These are phyloP conservation scores for Kwoniella heveanensis DNA, from an alignment of 768 basidiomycete species.

Conservation along the genomic window DNA sequence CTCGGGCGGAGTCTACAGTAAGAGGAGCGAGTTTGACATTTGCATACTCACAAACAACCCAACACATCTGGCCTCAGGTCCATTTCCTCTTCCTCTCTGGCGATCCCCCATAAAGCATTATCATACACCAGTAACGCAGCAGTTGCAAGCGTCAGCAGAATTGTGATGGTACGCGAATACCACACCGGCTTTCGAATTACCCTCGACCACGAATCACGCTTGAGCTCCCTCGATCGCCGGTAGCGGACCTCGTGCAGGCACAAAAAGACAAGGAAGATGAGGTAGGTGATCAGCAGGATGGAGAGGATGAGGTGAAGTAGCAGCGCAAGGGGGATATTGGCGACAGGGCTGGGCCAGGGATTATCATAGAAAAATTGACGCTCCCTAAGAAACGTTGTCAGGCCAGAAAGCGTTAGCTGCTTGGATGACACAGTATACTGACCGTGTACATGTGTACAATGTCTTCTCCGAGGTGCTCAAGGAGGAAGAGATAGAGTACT, in stretches of 20 bases:
- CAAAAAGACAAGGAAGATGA: slow-evolving; percentile 11
- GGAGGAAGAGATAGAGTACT: too few relatives aligned
- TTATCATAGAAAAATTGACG: slow-evolving; percentile 13
- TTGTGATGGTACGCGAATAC: slow-evolving; percentile 4
- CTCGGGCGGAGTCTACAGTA: too few relatives aligned
- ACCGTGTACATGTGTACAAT: too few relatives aligned
- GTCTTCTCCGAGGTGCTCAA: too few relatives aligned
- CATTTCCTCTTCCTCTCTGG: slow-evolving; percentile 1
- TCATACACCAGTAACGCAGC: slow-evolving; percentile 17
- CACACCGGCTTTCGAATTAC: slow-evolving; percentile 5
- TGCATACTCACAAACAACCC: slow-evolving; percentile 31
- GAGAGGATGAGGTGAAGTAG: slow-evolving; percentile 34
- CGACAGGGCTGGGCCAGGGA: slow-evolving; percentile 25
- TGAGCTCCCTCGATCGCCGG: not conserved
- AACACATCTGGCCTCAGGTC: slow-evolving; percentile 26
- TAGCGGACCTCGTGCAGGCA: not conserved
- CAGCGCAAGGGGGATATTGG: slow-evolving; percentile 29
- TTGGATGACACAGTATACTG: too few relatives aligned
- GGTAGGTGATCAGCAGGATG: slow-evolving; percentile 27
- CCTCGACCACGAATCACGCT: slow-evolving; percentile 6
- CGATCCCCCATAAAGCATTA: slow-evolving; percentile 17
- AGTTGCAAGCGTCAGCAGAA: slow-evolving; percentile 1
- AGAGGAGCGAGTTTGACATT: too few relatives aligned
- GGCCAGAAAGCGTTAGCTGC: too few relatives aligned
- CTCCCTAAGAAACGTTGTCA: not conserved